Evolutionary conservation across 2,329 filamentous ascomycete genomes (phyloP), one percentile per base, ranked within the genome.

Genomic region (Coniochaeta prunicola): DNA sequence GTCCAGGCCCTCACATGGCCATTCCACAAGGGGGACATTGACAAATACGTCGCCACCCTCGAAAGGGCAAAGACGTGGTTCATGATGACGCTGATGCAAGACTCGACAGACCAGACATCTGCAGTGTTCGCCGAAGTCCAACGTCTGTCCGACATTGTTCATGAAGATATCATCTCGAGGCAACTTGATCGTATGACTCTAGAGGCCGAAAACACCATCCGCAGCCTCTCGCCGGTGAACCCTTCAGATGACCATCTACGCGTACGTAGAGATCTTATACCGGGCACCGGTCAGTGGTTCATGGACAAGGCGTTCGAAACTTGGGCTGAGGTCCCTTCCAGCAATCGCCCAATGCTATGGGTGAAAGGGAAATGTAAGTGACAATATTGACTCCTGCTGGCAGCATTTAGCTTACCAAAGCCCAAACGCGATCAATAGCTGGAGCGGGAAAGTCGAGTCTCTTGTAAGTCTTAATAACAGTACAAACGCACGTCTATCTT

Each of bases 381-480:
- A 15, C 24, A 12, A 45, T 24, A 7, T 24, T 8, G 13, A 4
- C 24, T 50, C 26, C n/a, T 26, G 15, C 2, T 10, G n/a, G 13
- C 12, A 3, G 13, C 12, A 30, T 13, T 3, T 17, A 60, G n/a
- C 19, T 17, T 55, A 33, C 53, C 33, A 45, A 56, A 54, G 26
- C 45, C 60, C 33, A 62, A 60, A 42, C 50, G 53, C 53, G 21
- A 54, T n/a, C 54, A 36, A 54, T 48, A 67, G 65, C 68, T 40
- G 68, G 68, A 13, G 66, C 67, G 1, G 66, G 68, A 6, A 70
- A 70, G 57, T 69, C 68, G 2, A 64, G 65, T 4, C 60, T 69
- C 1, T 69, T 67, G 65, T 65, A 60, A 59, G 60, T 59, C 13
- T 40, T n/a, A 28, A n/a, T 19, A 19, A 2, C 36, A n/a, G 13